A percentile compares a stretch with the other conserved stretches of the same genome.
These are phyloP conservation scores for Camellia sinensis DNA, from an alignment of 148 eudicot genomes.

Conservation along the genomic window DNA sequence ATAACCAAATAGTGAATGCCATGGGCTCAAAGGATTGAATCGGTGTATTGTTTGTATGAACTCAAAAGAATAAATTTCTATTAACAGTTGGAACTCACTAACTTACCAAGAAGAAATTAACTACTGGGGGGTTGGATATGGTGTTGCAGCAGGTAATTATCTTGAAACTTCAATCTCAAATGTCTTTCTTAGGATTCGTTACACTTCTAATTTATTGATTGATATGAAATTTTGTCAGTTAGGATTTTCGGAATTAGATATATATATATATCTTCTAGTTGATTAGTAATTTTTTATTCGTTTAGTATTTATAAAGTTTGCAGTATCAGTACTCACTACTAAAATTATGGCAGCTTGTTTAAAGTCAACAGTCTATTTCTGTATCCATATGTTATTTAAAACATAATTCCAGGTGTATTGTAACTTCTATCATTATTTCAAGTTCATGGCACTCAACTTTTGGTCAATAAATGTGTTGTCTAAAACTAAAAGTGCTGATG, in stretches of 20 bases:
- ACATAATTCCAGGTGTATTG: neutral
- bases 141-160: neutral
- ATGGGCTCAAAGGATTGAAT: too few relatives aligned
- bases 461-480: neutral
- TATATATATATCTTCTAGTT: neutral
- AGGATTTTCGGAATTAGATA: neutral
- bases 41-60: too few relatives aligned
- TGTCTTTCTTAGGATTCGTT: neutral
- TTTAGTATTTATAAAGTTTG: neutral
- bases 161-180: neutral
- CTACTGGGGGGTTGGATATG: neutral
- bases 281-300: neutral
- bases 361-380: neutral
- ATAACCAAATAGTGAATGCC: too few relatives aligned
- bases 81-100: neutral
- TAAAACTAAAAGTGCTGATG: constrained; percentile 1
- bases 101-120: neutral
- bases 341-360: neutral
- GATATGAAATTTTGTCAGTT: neutral
- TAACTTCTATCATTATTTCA: neutral
- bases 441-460: neutral
- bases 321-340: neutral
- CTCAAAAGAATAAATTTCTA: too few relatives aligned
- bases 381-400: neutral
- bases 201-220: neutral